Base-by-base conservation (phyloP, 2,329 filamentous ascomycete species). In the Daldinia sp. region DNA sequence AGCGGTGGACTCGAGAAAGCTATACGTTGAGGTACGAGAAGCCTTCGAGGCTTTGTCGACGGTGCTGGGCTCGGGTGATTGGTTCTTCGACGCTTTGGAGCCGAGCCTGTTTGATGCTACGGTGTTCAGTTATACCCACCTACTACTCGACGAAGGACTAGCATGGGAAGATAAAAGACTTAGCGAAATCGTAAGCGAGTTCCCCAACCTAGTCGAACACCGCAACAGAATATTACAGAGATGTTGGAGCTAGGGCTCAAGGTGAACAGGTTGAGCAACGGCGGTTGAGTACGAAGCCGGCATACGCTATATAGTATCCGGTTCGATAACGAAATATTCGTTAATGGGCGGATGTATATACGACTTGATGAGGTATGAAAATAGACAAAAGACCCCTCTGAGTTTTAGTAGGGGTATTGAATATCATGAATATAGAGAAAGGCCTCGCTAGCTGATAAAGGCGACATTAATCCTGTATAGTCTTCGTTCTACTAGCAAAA, bases 111-210 rank as follows among this genome's bases (percentile, higher is more conserved):
- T 98, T 70, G 95, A 99, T 77, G 94, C 94, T 5, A 88, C 87
- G 55, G 86, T 98, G 1, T 98, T 97, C 78, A 89, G 93, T 3
- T 99, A 97, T 77, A 94, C 92, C 0, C 87, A 96, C 76, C 80
- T 96, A 51, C 81, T 98, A 53, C 78, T 96, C 52, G 87, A 91
- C 62, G 83, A 87, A 72, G 63, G 64, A 6, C 66, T 93, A 67
- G 80, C 78, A 1, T 94, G 91, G 91, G 80, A 79, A 61, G 86
- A 91, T 58, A 83, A 83, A 63, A 80, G 82, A 54, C 78, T 96
- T 52, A 80, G 76, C 11, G 81, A 84, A 57, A 78, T 85, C 51
- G 73, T 96, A 60, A 77, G 75, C 52, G 79, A 79, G 60, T 84
- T 87, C 70, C 79, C 81, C 5, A 88, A 87, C 69, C 80, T 97